A percentile compares a stretch with the other conserved stretches of the same genome.
These are phyloP conservation scores for Monosporozyma aerobia DNA, from an alignment of 805 yeast species.

Conservation along the genomic window DNA sequence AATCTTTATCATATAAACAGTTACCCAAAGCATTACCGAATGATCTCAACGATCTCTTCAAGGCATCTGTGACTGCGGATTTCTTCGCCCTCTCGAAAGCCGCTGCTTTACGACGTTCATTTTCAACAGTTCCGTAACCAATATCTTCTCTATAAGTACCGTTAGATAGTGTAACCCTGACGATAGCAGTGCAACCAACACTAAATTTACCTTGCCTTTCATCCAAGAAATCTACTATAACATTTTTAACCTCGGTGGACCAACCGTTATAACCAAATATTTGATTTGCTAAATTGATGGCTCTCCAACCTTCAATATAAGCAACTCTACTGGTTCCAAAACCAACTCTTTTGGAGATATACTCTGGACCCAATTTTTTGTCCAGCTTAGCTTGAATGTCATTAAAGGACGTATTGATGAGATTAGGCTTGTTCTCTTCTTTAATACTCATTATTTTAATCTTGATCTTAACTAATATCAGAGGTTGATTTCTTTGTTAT, in stretches of 20 bases:
- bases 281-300: slow-evolving; percentile 67
- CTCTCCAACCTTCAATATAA: slow-evolving; percentile 79
- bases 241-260: slow-evolving; percentile 59
- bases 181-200: slow-evolving; percentile 64
- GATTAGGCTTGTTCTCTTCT: background rate
- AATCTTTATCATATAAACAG: slow-evolving; percentile 72
- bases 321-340: slow-evolving; percentile 63
- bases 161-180: slow-evolving; percentile 61
- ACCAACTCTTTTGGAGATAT: slow-evolving; percentile 65
- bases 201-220: slow-evolving; percentile 48
- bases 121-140: slow-evolving; percentile 78
- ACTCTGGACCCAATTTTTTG: slow-evolving; percentile 63
- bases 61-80: slow-evolving; percentile 76
- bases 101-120: slow-evolving; percentile 58
- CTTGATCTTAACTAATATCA: background rate
- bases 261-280: slow-evolving; percentile 81
- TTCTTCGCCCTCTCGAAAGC: slow-evolving; percentile 81
- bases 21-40: slow-evolving; percentile 80
- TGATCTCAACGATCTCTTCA: slow-evolving; percentile 68
- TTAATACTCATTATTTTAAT: background rate
- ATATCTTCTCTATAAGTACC: slow-evolving; percentile 78
- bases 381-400: slow-evolving; percentile 34
- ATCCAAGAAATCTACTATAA: slow-evolving; percentile 64
- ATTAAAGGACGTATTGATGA: slow-evolving; percentile 10
- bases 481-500: background rate